Evolutionary conservation across 352 stramenopile species (phyloP), one percentile per base, ranked within the genome.

Genomic region (Phytophthora pistaciae): DNA sequence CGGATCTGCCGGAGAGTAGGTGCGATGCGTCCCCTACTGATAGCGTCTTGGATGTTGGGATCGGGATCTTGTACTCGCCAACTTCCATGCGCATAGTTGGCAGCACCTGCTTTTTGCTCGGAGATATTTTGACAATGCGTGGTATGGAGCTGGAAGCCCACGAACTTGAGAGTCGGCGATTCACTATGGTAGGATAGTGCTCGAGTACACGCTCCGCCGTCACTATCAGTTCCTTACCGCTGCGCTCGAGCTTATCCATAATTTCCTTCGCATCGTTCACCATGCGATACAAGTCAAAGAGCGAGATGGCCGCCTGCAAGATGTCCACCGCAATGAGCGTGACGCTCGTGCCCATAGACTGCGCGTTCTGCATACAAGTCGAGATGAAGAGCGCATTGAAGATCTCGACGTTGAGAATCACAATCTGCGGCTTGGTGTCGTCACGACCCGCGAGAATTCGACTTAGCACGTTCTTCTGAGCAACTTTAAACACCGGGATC

Each of bases 401-500:
- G 18, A 76, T 66, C 42, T 79, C 72, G 18, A 74, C 52, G 9
- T 74, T 77, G 9, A 80, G 60, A 13, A 75, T 68, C 9, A 80
- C 36, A 1, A 75, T 38, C 55, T 75, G 68, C 0, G 63, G 68
- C 33, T 75, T 75, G 0, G 50, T 64, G 13, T 75, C 68, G 11
- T 75, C 68, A 1, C 31, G 40, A 3, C 63, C 68, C 16, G 49
- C 33, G 1, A 75, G 68, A 20, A 75, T 60, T 3, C 68, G 63
- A 6, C 56, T 72, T 0, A 68, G 16, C 10, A 72, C 64, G 56
- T 88, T 86, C 55, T 82, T 88, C 44, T 72, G 56, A 7, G 62
- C 20, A 16, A 87, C 56, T 56, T 88, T 90, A 27, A 87, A 68
- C 0, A 68, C 29, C 2, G 82, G 79, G 0, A 88, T 64, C 4